These are phyloP conservation scores for Uronychia setigera DNA, from an alignment of 73 alveolate species.

Conservation along the genomic window DNA sequence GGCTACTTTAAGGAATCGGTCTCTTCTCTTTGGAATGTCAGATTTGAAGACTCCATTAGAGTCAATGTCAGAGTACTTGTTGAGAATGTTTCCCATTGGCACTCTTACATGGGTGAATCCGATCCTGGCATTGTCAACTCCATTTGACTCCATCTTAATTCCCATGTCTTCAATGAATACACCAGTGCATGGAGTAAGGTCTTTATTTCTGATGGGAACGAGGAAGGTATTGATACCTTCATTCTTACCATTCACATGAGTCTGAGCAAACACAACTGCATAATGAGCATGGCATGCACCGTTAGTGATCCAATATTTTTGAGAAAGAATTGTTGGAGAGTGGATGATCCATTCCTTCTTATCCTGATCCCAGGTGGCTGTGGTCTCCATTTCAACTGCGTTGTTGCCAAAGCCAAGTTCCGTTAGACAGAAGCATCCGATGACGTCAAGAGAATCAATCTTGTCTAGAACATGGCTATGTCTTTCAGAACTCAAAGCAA, in stretches of 20 bases:
- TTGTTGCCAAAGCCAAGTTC: conserved; percentile 76
- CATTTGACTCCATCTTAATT: conserved; percentile 56
- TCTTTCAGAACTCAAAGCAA: conserved; percentile 36
- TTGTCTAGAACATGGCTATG: conserved; percentile 19
- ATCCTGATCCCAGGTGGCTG: conserved; percentile 49
- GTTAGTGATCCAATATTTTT: conserved; percentile 72
- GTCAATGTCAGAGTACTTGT: conserved; percentile 59
- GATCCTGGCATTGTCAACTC: conserved; percentile 74
- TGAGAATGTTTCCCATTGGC: conserved; percentile 61
- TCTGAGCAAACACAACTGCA: conserved; percentile 64
- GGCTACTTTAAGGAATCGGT: conserved; percentile 70
- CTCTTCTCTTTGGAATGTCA: conserved; percentile 38
- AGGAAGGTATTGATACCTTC: conserved; percentile 67
- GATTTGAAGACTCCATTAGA: conserved; percentile 53
- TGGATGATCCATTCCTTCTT: conserved; percentile 42
- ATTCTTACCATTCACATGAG: conserved; percentile 42
- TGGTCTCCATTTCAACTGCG: conserved; percentile 66
- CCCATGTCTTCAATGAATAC: conserved; percentile 73
- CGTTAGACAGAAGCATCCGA: conserved; percentile 73
- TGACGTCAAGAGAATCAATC: conserved; percentile 36
- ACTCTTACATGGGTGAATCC: conserved; percentile 56
- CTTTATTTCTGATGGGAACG: conserved; percentile 49
- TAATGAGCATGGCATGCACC: conserved; percentile 58
- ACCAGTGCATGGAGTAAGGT: conserved; percentile 37
- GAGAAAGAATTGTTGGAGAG: conserved; percentile 58